Evolutionary conservation across 2,329 filamentous ascomycete genomes (phyloP), one percentile per base, ranked within the genome.

Genomic region (Stenocarpella maydis): DNA sequence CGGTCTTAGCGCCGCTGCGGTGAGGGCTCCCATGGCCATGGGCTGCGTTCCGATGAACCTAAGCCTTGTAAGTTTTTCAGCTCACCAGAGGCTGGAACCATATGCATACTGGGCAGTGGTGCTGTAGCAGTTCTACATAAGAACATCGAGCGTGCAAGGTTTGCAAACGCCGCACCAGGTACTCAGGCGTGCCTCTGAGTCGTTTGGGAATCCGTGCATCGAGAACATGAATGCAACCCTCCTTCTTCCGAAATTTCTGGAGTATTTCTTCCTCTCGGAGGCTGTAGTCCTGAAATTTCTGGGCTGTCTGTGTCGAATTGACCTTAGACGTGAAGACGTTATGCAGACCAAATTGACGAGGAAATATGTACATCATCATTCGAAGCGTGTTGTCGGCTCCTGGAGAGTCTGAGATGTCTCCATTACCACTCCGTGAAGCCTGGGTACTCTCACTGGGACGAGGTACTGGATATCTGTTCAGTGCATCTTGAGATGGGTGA

Each of bases 301-400:
- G 91, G 0, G 88, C 83, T 0, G 91, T 95, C 75, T 92, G 87
- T 60, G 81, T 86, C 26, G 77, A 77, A 77, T 96, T 87, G 19
- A 91, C 85, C 4, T 83, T 81, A 6, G 90, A 92, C 0, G 90
- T 94, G 77, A 98, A 98, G n/a, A 92, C 94, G 79, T 98, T 99
- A 76, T 97, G 94, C 4, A 99, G 82, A 17, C 89, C 88, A 76
- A 97, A 98, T 76, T 98, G 95, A 14, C 91, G 87, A 39, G 96
- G 96, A 74, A 99, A 99, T 1, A 99, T 90, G 79, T 98, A 95
- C 84, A 95, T 96, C 87, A 97, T 88, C 24, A 97, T 80, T 74
- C 92, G 92, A 14, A 89, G 76, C 0, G 90, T 92, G 72, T 91
- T 86, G 15, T 80, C 76, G 1, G 82, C 87, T 81, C n/a, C 45